Evolutionary conservation across 371 early-diverging fungal genomes (phyloP).

Genomic region (Sporodiniella umbellata): DNA sequence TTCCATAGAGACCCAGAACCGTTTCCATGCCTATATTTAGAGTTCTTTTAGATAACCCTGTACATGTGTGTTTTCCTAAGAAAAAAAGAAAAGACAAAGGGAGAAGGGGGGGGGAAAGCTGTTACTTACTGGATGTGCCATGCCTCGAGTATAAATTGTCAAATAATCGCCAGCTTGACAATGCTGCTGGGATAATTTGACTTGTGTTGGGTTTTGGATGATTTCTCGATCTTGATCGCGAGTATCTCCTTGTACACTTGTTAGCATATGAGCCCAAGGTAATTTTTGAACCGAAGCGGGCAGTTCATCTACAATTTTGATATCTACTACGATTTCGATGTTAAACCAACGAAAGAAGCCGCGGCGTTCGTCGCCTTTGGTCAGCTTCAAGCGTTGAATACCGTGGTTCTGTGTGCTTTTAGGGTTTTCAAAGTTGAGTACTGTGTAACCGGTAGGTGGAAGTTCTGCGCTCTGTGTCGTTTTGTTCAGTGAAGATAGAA

Average conservation of each 20-base stretch:
- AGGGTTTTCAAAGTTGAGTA: slow-evolving; percentile 15
- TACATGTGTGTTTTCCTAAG: too few relatives aligned
- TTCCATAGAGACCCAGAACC: slow-evolving; percentile 17
- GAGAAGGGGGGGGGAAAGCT: too few relatives aligned
- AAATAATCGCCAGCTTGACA: slow-evolving; percentile 20
- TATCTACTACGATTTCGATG: slow-evolving; percentile 17
- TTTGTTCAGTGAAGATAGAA: not conserved
- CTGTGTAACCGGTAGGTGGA: slow-evolving; percentile 10
- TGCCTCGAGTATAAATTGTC: slow-evolving; percentile 21
- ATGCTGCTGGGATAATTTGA: slow-evolving; percentile 8
- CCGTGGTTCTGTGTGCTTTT: slow-evolving; percentile 16
- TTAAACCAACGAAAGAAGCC: slow-evolving; percentile 3
- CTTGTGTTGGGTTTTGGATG: not conserved
- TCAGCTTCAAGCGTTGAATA: slow-evolving; percentile 11
- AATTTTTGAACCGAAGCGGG: slow-evolving; percentile 14
- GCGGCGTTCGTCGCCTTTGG: slow-evolving; percentile 5
- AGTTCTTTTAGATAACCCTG: too few relatives aligned
- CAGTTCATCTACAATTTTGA: slow-evolving; percentile 15
- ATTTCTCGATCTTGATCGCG: not conserved
- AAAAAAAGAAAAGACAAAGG: not conserved
- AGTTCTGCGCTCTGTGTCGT: not conserved
- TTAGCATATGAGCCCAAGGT: slow-evolving; percentile 14
- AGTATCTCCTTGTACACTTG: not conserved
- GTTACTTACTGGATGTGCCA: slow-evolving; percentile 18
- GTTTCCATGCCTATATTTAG: slow-evolving; percentile 15